Evolutionary conservation across 1,284 basidiomycete species (phyloP), one percentile per base, ranked within the genome.

Genomic region (Leccinum variabile): DNA sequence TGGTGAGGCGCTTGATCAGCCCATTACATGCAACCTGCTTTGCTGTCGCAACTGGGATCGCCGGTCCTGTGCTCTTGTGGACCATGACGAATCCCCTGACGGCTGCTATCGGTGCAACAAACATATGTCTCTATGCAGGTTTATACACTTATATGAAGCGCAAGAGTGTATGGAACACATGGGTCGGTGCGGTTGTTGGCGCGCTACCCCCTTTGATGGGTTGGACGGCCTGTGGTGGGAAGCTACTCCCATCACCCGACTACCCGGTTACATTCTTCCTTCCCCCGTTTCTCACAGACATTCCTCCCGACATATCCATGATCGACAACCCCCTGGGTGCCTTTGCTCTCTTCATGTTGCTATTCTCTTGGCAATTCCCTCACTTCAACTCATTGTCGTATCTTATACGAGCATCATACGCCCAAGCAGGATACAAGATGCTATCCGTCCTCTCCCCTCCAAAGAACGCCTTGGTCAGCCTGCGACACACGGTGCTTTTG

Each of bases 341-440:
- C 0, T 77, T 91, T 60, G 86, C 89, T 2, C 80, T 98, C 3
- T 93, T 91, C 77, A 80, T 87, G 73, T 77, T 98, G 57, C 84
- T 98, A 13, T 99, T 90, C 78, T 92, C 91, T 63, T 99, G 97
- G 97, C 97, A 99, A 74, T 99, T 99, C 76, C 97, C 97, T 18
- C 97, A 99, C 76, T 99, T 99, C 80, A 98, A 97, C 78, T 80
- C 94, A 1, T 82, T 99, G n/a, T 89, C 95, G 3, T 87, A 98
- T 77, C 82, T 95, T 56, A 85, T 97, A 13, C 86, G 95, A 30
- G 87, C 85, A 16, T 91, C 92, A 37, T 99, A 99, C 77, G 94
- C 97, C 0, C 87, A 94, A 70, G 94, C 92, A 5, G 97, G 96
- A 16, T 99, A 97, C 74, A 85, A 85, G 49, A 99, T 99, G 97